Percentiles rank a stretch among this genome's conserved stretches.
phyloP scores from a whole-genome alignment of 1,284 basidiomycete species.

The Pseudozyma sp. region DNA sequence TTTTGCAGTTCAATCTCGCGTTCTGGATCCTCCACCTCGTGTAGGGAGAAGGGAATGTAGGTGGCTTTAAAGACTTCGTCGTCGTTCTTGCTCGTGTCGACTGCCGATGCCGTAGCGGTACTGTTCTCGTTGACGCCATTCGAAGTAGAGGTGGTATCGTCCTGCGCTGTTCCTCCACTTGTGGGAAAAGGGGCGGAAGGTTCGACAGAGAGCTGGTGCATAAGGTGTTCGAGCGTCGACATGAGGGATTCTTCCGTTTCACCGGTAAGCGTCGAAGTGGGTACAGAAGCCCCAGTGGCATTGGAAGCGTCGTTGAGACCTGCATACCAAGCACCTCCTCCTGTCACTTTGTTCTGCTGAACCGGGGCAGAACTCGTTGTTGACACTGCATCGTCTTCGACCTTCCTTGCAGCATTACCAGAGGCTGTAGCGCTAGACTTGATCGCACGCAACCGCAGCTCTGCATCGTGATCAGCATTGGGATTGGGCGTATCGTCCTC shows the following conservation, averaged over 20 bases:
- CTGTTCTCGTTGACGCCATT: no score
- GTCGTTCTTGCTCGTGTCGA: conserved; percentile 15
- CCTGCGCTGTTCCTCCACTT: no score
- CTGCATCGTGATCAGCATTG: conserved; percentile 23
- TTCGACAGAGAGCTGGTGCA: conserved; percentile 29
- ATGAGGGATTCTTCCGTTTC: conserved; percentile 58
- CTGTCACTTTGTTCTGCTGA: conserved; percentile 24
- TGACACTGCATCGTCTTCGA: neutral
- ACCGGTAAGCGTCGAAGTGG: conserved; percentile 9
- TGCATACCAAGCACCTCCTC: conserved; percentile 40
- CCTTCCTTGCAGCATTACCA: neutral
- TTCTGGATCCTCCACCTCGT: conserved; percentile 66
- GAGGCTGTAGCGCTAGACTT: neutral
- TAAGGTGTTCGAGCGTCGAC: conserved; percentile 40
- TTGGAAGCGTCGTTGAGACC: conserved; percentile 13
- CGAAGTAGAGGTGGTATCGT: neutral
- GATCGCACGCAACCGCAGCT: conserved; percentile 1
- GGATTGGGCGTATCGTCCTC: conserved; percentile 28
- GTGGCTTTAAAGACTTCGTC: conserved; percentile 64
- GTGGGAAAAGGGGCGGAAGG: neutral
- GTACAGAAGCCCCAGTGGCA: neutral
- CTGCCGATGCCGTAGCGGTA: neutral
- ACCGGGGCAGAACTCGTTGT: neutral
- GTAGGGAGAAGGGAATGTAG: conserved; percentile 65
- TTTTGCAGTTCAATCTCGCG: conserved; percentile 55